Conservation (phyloP, 768 basidiomycete species). For the Boletus insuetus region DNA sequence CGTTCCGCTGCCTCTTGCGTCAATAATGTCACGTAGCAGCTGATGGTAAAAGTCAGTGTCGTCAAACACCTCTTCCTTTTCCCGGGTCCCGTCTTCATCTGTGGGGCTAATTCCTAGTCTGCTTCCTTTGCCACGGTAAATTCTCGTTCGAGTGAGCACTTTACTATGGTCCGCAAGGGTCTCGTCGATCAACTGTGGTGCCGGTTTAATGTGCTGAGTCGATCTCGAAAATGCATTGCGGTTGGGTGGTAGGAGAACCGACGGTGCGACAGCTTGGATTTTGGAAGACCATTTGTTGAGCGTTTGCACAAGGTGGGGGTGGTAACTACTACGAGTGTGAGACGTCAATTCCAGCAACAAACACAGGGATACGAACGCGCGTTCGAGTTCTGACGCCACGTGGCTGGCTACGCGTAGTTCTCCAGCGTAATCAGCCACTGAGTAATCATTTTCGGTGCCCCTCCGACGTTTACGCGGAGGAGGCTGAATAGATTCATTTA, state of each 20-base stretch:
- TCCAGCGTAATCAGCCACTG: conserved; percentile 10
- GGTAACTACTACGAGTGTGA: conserved; percentile 41
- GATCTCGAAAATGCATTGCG: conserved; percentile 66
- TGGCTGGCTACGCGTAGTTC: conserved; percentile 43
- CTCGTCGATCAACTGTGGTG: conserved; percentile 77
- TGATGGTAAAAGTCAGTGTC: conserved; percentile 95
- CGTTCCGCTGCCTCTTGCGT: conserved; percentile 49
- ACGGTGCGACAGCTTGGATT: conserved; percentile 88
- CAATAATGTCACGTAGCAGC: conserved; percentile 87
- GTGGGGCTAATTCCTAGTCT: conserved; percentile 39
- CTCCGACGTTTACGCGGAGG: conserved; percentile 61
- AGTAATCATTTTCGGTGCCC: conserved; percentile 26
- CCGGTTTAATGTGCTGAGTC: conserved; percentile 56
- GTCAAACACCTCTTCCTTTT: conserved; percentile 61
- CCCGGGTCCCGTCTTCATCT: conserved; percentile 35
- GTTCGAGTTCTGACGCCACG: conserved; percentile 46
- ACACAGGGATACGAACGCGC: conserved; percentile 40
- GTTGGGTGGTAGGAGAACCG: conserved; percentile 65
- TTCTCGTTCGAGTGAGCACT: conserved; percentile 61
- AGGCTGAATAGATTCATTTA: conserved; percentile 45
- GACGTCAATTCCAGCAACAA: not conserved
- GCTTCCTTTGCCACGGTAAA: conserved; percentile 47
- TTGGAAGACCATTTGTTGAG: conserved; percentile 95
- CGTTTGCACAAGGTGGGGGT: conserved; percentile 71
- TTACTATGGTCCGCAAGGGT: conserved; percentile 56